These are phyloP conservation scores for Naegleria lovaniensis DNA, from an alignment of 208 protist genomes.

Conservation along the genomic window DNA sequence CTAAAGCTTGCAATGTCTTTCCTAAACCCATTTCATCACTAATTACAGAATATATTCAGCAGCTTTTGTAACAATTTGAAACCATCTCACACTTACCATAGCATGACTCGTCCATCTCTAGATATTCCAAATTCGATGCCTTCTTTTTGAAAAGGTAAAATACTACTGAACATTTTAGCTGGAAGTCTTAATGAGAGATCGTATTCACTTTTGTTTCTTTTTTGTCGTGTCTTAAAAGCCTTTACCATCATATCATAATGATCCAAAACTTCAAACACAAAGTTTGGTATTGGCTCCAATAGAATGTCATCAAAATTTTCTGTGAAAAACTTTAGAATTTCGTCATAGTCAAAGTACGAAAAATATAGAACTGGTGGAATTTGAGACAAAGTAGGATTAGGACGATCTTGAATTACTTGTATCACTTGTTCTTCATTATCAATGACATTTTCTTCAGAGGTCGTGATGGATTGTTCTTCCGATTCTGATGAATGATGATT, in stretches of 20 bases:
- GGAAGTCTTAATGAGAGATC: background rate
- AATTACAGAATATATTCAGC: conserved; percentile 26
- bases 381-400: background rate
- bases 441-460: background rate
- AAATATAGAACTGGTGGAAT: background rate
- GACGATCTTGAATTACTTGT: background rate
- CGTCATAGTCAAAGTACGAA: background rate
- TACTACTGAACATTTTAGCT: background rate
- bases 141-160: conserved; percentile 19
- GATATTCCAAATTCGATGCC: background rate
- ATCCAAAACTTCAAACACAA: background rate
- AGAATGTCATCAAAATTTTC: background rate
- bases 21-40: conserved; percentile 92
- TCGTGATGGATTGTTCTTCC: no score
- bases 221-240: background rate
- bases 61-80: no score
- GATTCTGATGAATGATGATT: no score
- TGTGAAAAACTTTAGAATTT: background rate
- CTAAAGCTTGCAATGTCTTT: conserved; percentile 91
- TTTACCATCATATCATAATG: background rate
- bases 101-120: background rate
- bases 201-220: background rate
- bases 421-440: background rate
- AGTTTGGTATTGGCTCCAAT: background rate
- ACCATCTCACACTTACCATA: background rate